A percentile compares a stretch with the other conserved stretches of the same genome.
Evolutionary conservation across 1,139 yeast genomes (phyloP).

Genomic region (Chernovozyma aurita): DNA sequence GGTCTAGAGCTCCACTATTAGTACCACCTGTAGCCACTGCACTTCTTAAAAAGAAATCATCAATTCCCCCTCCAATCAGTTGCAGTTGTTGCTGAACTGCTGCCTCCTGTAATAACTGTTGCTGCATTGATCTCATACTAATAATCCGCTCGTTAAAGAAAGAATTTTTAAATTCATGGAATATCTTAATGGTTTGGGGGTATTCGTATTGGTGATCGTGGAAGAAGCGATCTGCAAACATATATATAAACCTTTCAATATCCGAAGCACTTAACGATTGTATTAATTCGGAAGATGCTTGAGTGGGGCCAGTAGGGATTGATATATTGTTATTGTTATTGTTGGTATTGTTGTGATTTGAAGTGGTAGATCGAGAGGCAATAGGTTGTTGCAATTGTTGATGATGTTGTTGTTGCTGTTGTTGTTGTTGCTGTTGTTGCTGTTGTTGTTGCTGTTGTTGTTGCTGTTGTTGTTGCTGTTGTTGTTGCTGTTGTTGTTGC

Average conservation of each 20-base stretch:
- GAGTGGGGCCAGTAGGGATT: neutral
- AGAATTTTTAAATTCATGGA: slow-evolving; percentile 47
- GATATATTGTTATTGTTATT: neutral
- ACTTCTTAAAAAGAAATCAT: slow-evolving; percentile 28
- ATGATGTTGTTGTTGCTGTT: slow-evolving; percentile 8
- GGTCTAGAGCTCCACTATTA: neutral
- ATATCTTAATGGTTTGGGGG: slow-evolving; percentile 45
- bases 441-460: slow-evolving; percentile 11
- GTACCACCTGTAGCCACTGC: neutral
- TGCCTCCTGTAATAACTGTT: slow-evolving; percentile 15
- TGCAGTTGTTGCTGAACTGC: slow-evolving; percentile 13
- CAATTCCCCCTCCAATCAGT: slow-evolving; percentile 23
- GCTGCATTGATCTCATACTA: slow-evolving; percentile 27
- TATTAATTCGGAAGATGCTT: slow-evolving; percentile 6
- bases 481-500: slow-evolving; percentile 14
- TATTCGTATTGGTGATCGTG: slow-evolving; percentile 41
- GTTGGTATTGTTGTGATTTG: neutral
- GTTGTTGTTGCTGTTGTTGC: slow-evolving; percentile 9
- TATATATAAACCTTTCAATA: slow-evolving; percentile 44
- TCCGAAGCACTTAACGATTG: slow-evolving; percentile 34
- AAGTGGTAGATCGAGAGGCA: neutral
- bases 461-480: slow-evolving; percentile 10
- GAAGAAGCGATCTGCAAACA: slow-evolving; percentile 48
- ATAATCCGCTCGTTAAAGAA: slow-evolving; percentile 48
- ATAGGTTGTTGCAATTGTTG: slow-evolving; percentile 5